Base-by-base conservation (phyloP, 1,284 basidiomycete genomes). In the Pyrrhoderma noxium region DNA sequence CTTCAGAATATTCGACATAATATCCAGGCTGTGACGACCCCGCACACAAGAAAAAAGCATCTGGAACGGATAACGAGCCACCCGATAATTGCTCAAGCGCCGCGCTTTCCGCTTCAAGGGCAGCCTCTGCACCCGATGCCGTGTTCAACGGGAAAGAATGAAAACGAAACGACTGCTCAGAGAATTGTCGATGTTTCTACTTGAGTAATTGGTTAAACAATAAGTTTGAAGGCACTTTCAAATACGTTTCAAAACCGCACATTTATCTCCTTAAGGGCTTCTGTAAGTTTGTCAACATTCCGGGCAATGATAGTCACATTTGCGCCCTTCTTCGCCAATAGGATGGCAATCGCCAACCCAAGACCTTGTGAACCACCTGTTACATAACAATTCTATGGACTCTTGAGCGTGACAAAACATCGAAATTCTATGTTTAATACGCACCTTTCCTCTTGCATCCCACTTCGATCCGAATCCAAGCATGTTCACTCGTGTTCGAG, bases 341-440 rank as follows among this genome's bases (percentile, higher is more conserved):
- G 70, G 39, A 77, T 70, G 0, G 89, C 87, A 1, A 93, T 70
- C 0, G 81, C 74, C 14, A 89, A 74, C 8, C 92, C 91, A 1
- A 92, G 75, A 0, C 91, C 91, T 16, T 81, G 73, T 8, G 83
- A 87, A 0, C 89, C 91, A 16, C 91, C 92, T 14, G 89, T 88
- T 47, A 93, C 70, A 63, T 85, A 87, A 65, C 78, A 81, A 60
- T 48, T 35, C 46, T 48, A 11, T 31, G 27, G 11, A 31, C 27
- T 31, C 7, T 5, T 31, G 11, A 31, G 27, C 7, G 11, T 11
- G 5, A 31, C 11, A 31, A 31, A 11, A 31, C 11, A 31, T 11
- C 27, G 11, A 31, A 5, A 31, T n/a, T n/a, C n/a, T n/a, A 31
- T 5, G 27, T 11, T 31, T 31, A 11, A 11, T 31, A 31, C 53